Base-by-base conservation (phyloP, 163 green algal genomes). In the Volvox carteri region DNA sequence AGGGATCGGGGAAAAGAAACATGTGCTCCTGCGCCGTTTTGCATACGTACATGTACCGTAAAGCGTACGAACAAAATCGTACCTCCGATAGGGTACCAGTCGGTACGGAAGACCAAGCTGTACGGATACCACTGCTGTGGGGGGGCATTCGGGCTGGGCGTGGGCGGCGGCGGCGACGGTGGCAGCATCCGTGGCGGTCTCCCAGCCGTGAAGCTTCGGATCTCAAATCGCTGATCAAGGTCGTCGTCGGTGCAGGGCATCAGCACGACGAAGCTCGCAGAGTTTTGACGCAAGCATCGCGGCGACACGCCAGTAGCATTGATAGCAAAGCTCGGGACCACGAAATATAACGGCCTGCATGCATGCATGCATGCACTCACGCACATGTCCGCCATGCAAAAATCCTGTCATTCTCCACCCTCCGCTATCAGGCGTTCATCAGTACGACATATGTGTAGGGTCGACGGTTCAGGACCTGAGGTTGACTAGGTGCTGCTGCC, bases 71-170 rank as follows among this genome's bases (percentile, higher is more conserved):
- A n/a, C n/a, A n/a, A n/a, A n/a, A 41, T 41, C 62, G 62, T 73
- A 78, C 70, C 35, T 77, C 68, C 70, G 33, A 56, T 8, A 3
- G 70, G 70, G 25, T 78, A 78, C 70, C 70, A 78, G 33, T 78
- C 70, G 1, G 14, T 30, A 58, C 70, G 70, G 70, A 78, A 78
- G 70, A 42, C 39, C 37, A 78, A 41, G 39, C 39, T 54, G 70
- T 78, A 78, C 37, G 70, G 70, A 35, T 78, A 78, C 70, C 70
- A 78, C 12, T 52, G 70, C 37, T 58, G 39, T 21, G 37, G 14
- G 19, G 70, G 70, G 9, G 37, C 39, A 23, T 54, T 18, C 3
- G 37, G 70, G 11, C 39, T 54, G 30, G 70, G 70, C 5, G 25
- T 4, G 8, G 70, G 70, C 18, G 70, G 70, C 41, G 70, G 37